Percentiles rank a stretch among this genome's conserved stretches.
Conservation (phyloP, 306 rosid genomes). For the Potentilla sterilis region DNA sequence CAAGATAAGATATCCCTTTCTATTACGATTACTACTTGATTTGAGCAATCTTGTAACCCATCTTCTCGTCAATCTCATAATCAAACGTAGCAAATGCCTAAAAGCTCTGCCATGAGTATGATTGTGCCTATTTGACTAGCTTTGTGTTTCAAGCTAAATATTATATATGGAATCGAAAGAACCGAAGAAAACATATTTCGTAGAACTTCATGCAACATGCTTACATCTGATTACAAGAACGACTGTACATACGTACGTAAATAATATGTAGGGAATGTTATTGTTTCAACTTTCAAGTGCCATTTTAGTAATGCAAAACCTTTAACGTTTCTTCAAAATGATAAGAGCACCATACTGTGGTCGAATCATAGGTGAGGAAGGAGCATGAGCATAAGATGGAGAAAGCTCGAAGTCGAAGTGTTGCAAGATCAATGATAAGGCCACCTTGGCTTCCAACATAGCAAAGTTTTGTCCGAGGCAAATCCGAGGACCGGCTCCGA, state of each 20-base stretch:
- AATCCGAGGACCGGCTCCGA: constrained; percentile 61
- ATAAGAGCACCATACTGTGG: constrained; percentile 41
- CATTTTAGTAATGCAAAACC: not conserved
- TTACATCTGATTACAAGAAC: not conserved
- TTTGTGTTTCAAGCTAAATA: no score
- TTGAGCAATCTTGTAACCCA: no score
- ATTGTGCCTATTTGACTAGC: not conserved
- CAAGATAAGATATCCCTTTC: no score
- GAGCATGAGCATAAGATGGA: constrained; percentile 35
- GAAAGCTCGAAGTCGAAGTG: constrained; percentile 44
- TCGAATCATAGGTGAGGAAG: not conserved
- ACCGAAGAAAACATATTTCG: not conserved
- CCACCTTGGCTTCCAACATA: constrained; percentile 44
- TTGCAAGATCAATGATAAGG: constrained; percentile 39
- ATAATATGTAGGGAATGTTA: not conserved
- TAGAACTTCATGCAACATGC: not conserved
- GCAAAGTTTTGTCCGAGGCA: constrained; percentile 61
- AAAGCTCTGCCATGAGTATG: not conserved
- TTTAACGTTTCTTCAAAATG: constrained; percentile 18
- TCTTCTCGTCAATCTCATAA: no score
- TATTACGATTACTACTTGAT: no score
- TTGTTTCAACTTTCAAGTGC: not conserved
- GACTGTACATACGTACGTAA: not conserved
- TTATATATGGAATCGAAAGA: no score
- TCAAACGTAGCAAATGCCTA: no score